Base-by-base conservation (phyloP, 345 rosid genomes). In the Acer negundo region DNA sequence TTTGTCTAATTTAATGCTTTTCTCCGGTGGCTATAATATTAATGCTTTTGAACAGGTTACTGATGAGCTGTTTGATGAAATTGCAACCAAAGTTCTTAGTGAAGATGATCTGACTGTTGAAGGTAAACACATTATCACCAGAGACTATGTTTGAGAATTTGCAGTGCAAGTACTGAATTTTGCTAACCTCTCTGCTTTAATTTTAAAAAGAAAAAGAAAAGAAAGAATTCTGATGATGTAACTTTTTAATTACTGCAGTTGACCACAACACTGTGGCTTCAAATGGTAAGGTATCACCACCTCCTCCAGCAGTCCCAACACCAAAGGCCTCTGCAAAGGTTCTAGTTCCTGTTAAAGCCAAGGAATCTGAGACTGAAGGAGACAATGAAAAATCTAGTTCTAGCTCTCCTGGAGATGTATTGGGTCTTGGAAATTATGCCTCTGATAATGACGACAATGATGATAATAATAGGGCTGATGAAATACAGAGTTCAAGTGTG, bases 371-470 rank as follows among this genome's bases (percentile, higher is more conserved):
- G 46, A 75, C 76, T 62, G 88, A 78, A 69, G 86, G 78, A 77
- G 75, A 66, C 79, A 77, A 75, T 75, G 91, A 86, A 82, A 90
- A 84, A 46, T 80, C 89, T 78, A 85, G 88, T 82, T 85, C 94
- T 42, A 83, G 87, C 74, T 79, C 88, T 46, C 86, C 90, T 67
- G 95, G 90, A 72, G 90, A 91, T 91, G 75, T 97, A 31, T 83
- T 94, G 80, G 99, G 99, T 83, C 99, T 97, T 75, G 97, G 82
- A 78, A 94, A 84, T 84, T 97, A 97, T 89, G 90, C 93, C 77
- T 89, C 99, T 69, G 99, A 97, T 69, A 96, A 96, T 64, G 92
- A 90, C 13, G 89, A 59, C 63, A 59, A 22, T 22, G 24, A 87
- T 12, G 88, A 88, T 82, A 85, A 73, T 64, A 85, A 68, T 62